A percentile compares a stretch with the other conserved stretches of the same genome.
These are phyloP conservation scores for Evernia prunastri DNA, from an alignment of 495 filamentous ascomycete species.

Conservation along the genomic window DNA sequence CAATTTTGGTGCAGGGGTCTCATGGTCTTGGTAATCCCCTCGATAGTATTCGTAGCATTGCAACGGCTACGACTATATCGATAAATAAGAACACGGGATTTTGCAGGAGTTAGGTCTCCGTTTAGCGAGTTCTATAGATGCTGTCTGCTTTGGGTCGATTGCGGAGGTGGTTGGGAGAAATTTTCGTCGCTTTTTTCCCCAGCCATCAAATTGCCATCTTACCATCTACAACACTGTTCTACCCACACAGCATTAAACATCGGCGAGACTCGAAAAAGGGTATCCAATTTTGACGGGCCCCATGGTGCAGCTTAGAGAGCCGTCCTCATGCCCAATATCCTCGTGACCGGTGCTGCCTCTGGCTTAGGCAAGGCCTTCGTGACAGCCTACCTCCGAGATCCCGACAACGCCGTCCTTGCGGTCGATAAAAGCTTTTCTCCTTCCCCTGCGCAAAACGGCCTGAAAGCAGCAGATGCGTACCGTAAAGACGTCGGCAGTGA, in stretches of 20 bases:
- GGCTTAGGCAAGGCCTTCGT: constrained; percentile 16
- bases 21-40: no score
- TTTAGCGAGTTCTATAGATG: no score
- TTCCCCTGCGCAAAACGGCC: not conserved
- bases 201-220: no score
- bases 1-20: no score
- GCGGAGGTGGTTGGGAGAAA: no score
- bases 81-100: no score
- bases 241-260: not conserved
- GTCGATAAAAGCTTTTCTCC: constrained; percentile 3
- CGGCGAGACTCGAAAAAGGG: not conserved
- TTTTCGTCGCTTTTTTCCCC: no score
- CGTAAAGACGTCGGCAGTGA: not conserved
- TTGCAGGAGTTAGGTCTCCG: no score
- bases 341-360: constrained; percentile 7
- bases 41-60: no score
- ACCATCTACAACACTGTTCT: not conserved
- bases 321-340: constrained; percentile 1
- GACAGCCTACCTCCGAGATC: not conserved
- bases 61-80: no score
- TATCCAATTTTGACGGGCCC: not conserved
- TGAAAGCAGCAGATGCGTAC: not conserved
- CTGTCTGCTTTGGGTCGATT: no score
- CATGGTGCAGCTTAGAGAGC: not conserved
- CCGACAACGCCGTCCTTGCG: constrained; percentile 3